phyloP scores from a whole-genome alignment of 768 basidiomycete species.

The Naganishia friedmannii region DNA sequence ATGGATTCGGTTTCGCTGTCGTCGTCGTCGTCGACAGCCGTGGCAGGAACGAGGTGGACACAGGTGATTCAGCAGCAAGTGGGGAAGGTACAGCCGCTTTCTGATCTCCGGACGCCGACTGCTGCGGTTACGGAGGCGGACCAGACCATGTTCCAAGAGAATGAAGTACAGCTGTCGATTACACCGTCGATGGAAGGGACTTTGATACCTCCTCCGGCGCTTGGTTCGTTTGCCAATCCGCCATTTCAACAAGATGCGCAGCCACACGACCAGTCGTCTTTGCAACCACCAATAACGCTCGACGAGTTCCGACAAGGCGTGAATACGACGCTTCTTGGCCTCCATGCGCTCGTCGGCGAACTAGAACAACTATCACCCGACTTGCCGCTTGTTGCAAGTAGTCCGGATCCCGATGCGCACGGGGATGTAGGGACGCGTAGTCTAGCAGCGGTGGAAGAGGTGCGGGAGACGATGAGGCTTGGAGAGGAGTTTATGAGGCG shows the following conservation, averaged over 20 bases:
- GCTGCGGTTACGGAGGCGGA: background rate
- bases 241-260: background rate
- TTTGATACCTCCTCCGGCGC: background rate
- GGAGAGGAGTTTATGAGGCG: slow-evolving; percentile 5
- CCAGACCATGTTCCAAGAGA: background rate
- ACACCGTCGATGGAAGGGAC: background rate
- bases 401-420: no score
- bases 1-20: background rate
- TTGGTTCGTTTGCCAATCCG: background rate
- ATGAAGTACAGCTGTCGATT: background rate
- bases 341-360: slow-evolving; percentile 2
- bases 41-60: no score
- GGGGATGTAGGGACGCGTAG: no score
- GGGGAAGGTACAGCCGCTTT: background rate
- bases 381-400: background rate
- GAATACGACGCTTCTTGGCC: background rate
- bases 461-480: background rate
- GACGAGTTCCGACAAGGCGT: slow-evolving; percentile 2
- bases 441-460: background rate
- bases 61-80: background rate
- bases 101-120: slow-evolving; percentile 1
- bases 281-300: background rate
- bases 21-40: background rate
- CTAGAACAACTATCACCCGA: background rate
- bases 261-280: no score